Conservation (phyloP, 768 basidiomycete species). For the Postia placenta region DNA sequence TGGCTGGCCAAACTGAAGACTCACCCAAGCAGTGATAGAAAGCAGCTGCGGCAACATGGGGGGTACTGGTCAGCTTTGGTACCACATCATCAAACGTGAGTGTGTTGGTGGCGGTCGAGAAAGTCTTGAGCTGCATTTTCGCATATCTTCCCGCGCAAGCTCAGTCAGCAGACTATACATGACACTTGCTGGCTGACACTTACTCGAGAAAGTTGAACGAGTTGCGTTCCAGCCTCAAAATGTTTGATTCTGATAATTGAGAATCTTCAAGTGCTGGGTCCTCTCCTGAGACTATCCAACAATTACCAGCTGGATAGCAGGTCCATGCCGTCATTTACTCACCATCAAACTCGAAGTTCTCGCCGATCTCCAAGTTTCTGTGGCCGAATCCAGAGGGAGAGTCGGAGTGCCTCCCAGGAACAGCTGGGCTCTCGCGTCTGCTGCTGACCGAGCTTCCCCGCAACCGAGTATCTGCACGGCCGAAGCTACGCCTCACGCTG, state of each 20-base stretch:
- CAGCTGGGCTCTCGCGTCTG: conserved; percentile 52
- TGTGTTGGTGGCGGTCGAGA: conserved; percentile 38
- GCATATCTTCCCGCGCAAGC: conserved; percentile 47
- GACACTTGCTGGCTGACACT: conserved; percentile 13
- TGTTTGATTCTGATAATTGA: conserved; percentile 50
- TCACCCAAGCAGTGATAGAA: conserved; percentile 84
- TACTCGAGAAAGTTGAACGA: conserved; percentile 80
- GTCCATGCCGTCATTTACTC: conserved; percentile 9
- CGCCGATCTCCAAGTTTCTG: conserved; percentile 39
- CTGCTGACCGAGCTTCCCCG: conserved; percentile 48
- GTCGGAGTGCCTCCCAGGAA: conserved; percentile 34
- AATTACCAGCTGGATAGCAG: conserved; percentile 2
- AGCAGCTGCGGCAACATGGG: conserved; percentile 73
- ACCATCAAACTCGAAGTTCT: conserved; percentile 69
- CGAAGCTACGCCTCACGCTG: conserved; percentile 43
- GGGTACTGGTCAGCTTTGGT: conserved; percentile 59
- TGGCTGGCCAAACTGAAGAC: conserved; percentile 8
- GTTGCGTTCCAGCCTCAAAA: conserved; percentile 63
- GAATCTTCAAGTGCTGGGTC: conserved; percentile 33
- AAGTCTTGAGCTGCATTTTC: conserved; percentile 65
- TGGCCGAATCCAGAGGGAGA: conserved; percentile 43
- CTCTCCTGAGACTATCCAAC: conserved; percentile 28
- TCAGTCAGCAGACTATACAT: conserved; percentile 10
- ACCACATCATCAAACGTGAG: conserved; percentile 64
- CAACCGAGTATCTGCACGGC: conserved; percentile 45